A percentile compares a stretch with the other conserved stretches of the same genome.
phyloP scores from a whole-genome alignment of 75 land plant genomes.

The Pinus albicaulis region DNA sequence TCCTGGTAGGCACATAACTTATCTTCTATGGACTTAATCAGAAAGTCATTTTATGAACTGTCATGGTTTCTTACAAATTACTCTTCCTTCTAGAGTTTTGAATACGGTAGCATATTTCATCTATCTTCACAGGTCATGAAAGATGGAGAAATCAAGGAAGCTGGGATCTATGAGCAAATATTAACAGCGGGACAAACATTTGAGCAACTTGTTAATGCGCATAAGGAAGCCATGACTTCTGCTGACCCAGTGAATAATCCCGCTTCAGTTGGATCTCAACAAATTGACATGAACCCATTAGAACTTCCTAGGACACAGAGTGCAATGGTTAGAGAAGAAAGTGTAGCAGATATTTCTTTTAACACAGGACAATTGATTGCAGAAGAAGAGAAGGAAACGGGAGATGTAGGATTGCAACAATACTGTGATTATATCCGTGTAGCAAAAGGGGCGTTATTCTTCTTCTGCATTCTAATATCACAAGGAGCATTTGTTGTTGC shows the following conservation, averaged over 20 bases:
- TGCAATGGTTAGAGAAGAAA: background rate
- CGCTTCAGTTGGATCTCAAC: background rate
- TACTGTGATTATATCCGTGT: slow-evolving; percentile 74
- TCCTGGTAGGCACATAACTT: slow-evolving; percentile 46
- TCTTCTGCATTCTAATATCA: slow-evolving; percentile 56
- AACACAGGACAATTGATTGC: slow-evolving; percentile 36
- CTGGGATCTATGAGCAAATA: slow-evolving; percentile 77
- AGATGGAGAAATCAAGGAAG: slow-evolving; percentile 80
- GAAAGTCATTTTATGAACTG: background rate
- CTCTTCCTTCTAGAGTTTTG: background rate
- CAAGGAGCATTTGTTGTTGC: slow-evolving; percentile 62
- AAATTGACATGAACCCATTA: background rate
- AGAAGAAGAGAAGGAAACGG: slow-evolving; percentile 87
- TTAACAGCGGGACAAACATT: slow-evolving; percentile 60
- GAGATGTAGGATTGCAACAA: slow-evolving; percentile 67
- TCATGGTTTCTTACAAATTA: background rate
- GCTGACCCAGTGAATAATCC: slow-evolving; percentile 47
- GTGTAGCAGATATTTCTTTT: slow-evolving; percentile 21
- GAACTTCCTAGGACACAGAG: slow-evolving; percentile 17
- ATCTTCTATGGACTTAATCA: background rate
- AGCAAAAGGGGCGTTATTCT: slow-evolving; percentile 52
- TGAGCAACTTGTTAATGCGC: slow-evolving; percentile 83
- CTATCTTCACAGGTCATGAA: slow-evolving; percentile 72
- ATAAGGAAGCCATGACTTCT: slow-evolving; percentile 62
- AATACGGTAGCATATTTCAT: background rate